Base-by-base conservation (phyloP, 192 early-diverging fungal species). In the Linnemannia zychae region DNA sequence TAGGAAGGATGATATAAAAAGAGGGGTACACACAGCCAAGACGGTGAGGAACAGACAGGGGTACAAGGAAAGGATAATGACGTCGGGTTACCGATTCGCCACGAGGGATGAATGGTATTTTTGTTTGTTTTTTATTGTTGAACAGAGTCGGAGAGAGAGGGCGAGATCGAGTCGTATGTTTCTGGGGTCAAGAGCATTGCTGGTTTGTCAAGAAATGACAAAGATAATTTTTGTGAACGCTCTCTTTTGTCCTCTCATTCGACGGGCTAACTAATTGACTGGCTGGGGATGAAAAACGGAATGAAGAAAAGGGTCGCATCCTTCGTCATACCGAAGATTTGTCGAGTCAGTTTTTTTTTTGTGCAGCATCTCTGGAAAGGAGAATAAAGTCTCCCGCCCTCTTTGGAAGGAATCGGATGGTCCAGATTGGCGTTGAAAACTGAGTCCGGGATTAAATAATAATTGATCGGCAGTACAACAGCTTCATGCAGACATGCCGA, bases 151-250 rank as follows among this genome's bases (percentile, higher is more conserved):
- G 40, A 44, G 40, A 6, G 9, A 44, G 40, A 44, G 9, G 40
- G n/a, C n/a, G n/a, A n/a, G n/a, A n/a, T n/a, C n/a, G n/a, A n/a
- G 9, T 13, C 11, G 7, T 57, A 15, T 24, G 28, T 63, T 63
- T 28, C 57, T 33, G 57, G 57, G 57, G 57, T 6, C 40, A n/a
- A 60, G 57, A 63, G 57, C 57, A 63, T 31, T 63, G 57, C 57
- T 22, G 11, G 7, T 63, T n/a, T 15, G 24, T 63, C 24, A 31
- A 22, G 13, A 5, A 31, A 63, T 57, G 52, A 57, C 52, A 57
- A 57, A 24, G 52, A 57, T 20, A n/a, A n/a, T 44, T 5, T 57
- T 6, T 52, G 22, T 24, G 15, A 12, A 63, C 15, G 13, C 13
- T 50, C 18, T 50, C 4, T 44, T 9, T 44, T 9, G 3, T 9